phyloP scores from a whole-genome alignment of 1,284 basidiomycete genomes.

The Moesziomyces parantarcticus region DNA sequence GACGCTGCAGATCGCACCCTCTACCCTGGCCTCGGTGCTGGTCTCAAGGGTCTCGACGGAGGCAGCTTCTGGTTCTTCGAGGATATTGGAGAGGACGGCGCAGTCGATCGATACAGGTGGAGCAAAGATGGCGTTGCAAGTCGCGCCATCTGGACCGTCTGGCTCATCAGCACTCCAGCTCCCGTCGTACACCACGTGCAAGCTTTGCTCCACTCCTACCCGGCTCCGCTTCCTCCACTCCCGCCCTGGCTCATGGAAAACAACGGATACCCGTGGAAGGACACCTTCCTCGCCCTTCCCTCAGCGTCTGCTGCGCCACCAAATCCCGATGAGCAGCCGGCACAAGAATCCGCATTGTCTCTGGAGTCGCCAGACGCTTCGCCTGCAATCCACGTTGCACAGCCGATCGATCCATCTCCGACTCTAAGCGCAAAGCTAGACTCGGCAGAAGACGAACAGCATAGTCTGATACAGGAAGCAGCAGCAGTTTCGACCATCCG shows the following conservation, averaged over 20 bases:
- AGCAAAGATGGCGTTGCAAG: conserved; percentile 29
- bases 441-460: neutral
- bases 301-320: neutral
- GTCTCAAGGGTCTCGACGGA: conserved; percentile 41
- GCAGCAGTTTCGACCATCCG: conserved; percentile 4
- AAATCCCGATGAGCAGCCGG: neutral
- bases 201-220: conserved; percentile 35
- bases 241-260: conserved; percentile 34
- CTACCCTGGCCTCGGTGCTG: conserved; percentile 47
- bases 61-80: conserved; percentile 58
- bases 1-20: conserved; percentile 32
- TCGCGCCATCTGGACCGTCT: conserved; percentile 54
- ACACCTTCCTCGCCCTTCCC: conserved; percentile 18
- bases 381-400: too few species aligned
- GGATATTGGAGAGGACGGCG: conserved; percentile 48
- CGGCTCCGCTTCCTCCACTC: conserved; percentile 15
- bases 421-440: too few species aligned
- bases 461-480: neutral
- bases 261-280: conserved; percentile 39
- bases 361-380: too few species aligned
- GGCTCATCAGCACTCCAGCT: conserved; percentile 47
- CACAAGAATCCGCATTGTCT: too few species aligned
- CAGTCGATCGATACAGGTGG: conserved; percentile 36
- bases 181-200: conserved; percentile 34
- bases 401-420: too few species aligned